Conservation (phyloP, 352 stramenopile species). For the Achlya hypogyna region DNA sequence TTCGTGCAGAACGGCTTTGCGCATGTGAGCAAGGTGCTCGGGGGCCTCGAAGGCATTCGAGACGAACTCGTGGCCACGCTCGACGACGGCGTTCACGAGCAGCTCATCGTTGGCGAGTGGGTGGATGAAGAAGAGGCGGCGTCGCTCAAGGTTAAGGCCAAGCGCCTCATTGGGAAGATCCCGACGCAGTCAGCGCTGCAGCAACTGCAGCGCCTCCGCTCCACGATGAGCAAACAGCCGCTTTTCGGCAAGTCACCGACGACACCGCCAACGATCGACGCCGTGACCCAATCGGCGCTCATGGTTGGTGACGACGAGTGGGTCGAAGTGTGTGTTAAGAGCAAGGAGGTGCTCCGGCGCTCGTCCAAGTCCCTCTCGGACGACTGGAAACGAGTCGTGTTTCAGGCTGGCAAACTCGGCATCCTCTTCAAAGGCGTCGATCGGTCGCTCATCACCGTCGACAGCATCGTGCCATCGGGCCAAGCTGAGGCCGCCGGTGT, state of each 20-base stretch:
- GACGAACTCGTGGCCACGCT: slow-evolving; percentile 42
- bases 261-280: neutral
- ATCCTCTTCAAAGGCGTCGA: slow-evolving; percentile 71
- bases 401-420: slow-evolving; percentile 57
- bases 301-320: slow-evolving; percentile 54
- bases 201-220: neutral
- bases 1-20: slow-evolving; percentile 83
- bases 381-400: slow-evolving; percentile 31
- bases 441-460: slow-evolving; percentile 62
- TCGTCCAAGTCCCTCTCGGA: neutral
- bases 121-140: neutral
- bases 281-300: neutral
- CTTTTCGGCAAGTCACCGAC: neutral
- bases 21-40: slow-evolving; percentile 74
- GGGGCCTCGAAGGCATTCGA: slow-evolving; percentile 75
- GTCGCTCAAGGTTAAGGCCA: slow-evolving; percentile 14
- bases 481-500: slow-evolving; percentile 61
- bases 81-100: slow-evolving; percentile 56
- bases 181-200: slow-evolving; percentile 7
- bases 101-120: slow-evolving; percentile 49
- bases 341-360: slow-evolving; percentile 32
- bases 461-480: slow-evolving; percentile 71
- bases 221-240: neutral
- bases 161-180: slow-evolving; percentile 9
- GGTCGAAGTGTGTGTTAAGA: slow-evolving; percentile 58